Conservation (phyloP, 2,329 filamentous ascomycete genomes). For the Pseudocercospora crystallina region DNA sequence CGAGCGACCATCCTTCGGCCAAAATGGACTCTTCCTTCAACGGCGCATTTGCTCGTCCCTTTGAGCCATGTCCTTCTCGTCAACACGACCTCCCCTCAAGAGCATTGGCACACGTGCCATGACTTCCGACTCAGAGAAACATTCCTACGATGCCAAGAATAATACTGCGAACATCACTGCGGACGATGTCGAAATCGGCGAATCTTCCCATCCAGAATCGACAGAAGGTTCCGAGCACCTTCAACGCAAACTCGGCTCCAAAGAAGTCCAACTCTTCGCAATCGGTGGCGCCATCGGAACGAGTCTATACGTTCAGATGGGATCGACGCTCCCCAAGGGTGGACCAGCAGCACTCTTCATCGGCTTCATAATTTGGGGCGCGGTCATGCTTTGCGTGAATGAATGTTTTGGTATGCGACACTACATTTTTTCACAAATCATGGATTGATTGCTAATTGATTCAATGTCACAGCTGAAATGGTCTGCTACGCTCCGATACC, state of each 20-base stretch:
- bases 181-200: constrained; percentile 6
- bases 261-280: constrained; percentile 18
- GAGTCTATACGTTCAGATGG: constrained; percentile 18
- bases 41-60: too few relatives aligned
- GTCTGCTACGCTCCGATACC: constrained; percentile 73
- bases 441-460: not conserved
- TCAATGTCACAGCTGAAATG: constrained; percentile 55
- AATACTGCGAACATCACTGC: not conserved
- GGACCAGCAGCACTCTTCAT: constrained; percentile 44
- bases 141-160: not conserved
- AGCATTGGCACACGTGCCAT: not conserved
- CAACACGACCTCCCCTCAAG: too few relatives aligned
- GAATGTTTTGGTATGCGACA: constrained; percentile 15
- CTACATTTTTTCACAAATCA: not conserved
- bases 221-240: constrained; percentile 5
- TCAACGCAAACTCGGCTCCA: constrained; percentile 14
- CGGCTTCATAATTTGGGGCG: constrained; percentile 37
- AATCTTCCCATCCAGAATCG: not conserved
- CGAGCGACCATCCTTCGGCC: too few relatives aligned
- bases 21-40: too few relatives aligned
- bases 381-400: constrained; percentile 17
- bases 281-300: constrained; percentile 20
- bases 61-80: too few relatives aligned
- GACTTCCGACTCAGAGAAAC: not conserved
- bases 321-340: constrained; percentile 30